Percentiles rank a stretch among this genome's conserved stretches.
Evolutionary conservation across 2,329 filamentous ascomycete species (phyloP).

Genomic region (Stemphylium vesicarium): DNA sequence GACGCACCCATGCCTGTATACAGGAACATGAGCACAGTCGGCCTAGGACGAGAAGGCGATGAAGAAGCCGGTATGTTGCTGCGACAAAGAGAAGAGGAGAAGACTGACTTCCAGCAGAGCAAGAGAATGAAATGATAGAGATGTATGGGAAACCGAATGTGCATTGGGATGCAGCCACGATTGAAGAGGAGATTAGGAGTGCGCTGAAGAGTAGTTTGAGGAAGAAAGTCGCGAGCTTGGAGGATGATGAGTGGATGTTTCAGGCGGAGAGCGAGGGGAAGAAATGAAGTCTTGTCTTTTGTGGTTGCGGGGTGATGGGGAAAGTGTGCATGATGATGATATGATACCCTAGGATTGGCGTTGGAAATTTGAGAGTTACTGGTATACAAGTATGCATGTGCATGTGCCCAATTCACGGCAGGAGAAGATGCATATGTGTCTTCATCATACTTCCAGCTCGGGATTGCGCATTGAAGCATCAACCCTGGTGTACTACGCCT

Average conservation of each 20-base stretch:
- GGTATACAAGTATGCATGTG: neutral
- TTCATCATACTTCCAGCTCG: no score
- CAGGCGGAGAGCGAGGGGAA: constrained; percentile 62
- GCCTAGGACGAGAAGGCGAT: constrained; percentile 26
- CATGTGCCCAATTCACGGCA: no score
- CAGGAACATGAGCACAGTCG: constrained; percentile 30
- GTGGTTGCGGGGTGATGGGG: no score
- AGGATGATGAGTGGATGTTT: constrained; percentile 92
- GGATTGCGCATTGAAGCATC: no score
- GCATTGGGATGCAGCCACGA: constrained; percentile 35
- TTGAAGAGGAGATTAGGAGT: constrained; percentile 53
- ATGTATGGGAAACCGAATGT: constrained; percentile 40
- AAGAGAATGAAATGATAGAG: constrained; percentile 43
- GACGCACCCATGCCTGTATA: constrained; percentile 33
- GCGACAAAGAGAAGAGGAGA: no score
- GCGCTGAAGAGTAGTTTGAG: constrained; percentile 69
- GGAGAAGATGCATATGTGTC: neutral
- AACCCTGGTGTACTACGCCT: no score
- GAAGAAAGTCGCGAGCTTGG: constrained; percentile 73
- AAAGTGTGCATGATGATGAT: neutral
- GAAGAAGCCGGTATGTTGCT: constrained; percentile 40
- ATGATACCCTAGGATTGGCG: constrained; percentile 5
- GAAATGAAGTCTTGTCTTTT: neutral
- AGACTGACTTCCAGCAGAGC: constrained; percentile 26
- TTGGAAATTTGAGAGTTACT: neutral